These are phyloP conservation scores for Agapanthus africanus DNA, from an alignment of 106 monocot species.

Conservation along the genomic window DNA sequence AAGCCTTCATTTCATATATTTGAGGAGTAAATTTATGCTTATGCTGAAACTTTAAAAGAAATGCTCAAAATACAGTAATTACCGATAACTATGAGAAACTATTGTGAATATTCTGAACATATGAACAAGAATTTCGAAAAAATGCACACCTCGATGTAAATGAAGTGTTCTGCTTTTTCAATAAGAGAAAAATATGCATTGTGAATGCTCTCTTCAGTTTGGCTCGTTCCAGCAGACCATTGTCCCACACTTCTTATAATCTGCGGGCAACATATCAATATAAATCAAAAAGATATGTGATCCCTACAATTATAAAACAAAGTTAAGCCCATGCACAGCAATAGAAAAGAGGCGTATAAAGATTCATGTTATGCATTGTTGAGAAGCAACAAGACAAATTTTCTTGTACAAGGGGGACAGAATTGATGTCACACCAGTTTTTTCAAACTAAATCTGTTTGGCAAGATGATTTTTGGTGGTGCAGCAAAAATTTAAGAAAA, in stretches of 20 bases:
- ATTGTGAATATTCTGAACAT: neutral
- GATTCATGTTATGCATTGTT: neutral
- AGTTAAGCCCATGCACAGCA: neutral
- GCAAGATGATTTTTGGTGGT: neutral
- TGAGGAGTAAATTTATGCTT: no score
- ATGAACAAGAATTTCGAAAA: neutral
- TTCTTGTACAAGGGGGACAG: no score
- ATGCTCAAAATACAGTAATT: neutral
- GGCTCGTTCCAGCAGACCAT: conserved; percentile 96
- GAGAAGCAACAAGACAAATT: neutral
- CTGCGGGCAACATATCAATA: conserved; percentile 21
- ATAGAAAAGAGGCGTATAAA: neutral
- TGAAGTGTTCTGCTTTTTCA: conserved; percentile 94
- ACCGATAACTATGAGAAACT: neutral
- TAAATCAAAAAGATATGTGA: neutral
- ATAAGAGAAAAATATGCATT: conserved; percentile 84
- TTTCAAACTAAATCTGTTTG: neutral
- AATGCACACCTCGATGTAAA: conserved; percentile 88
- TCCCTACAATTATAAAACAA: neutral
- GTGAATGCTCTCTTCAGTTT: conserved; percentile 98
- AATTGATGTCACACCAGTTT: neutral
- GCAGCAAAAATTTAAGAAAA: no score
- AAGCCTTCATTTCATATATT: neutral
- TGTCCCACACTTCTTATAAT: conserved; percentile 89
- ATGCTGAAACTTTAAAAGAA: no score